phyloP scores from a whole-genome alignment of 192 early-diverging fungal genomes.

The Coemansia sp. region DNA sequence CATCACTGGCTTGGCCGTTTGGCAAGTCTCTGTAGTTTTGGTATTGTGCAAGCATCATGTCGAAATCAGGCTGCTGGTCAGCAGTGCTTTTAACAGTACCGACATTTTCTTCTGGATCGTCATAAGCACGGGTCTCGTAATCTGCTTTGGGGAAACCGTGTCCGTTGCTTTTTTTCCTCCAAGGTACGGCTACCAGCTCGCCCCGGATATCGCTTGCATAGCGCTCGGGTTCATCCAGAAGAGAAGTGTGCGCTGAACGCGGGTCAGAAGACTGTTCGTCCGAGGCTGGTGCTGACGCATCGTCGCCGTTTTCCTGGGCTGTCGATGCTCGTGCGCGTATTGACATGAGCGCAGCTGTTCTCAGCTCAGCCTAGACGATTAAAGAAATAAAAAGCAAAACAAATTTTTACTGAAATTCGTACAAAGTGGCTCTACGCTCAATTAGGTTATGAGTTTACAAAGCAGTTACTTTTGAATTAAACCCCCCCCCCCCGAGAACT shows the following conservation, averaged over 20 bases:
- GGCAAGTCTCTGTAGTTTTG: neutral
- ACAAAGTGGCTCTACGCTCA: too few species aligned
- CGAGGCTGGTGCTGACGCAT: neutral
- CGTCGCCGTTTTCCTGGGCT: neutral
- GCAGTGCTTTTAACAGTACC: neutral
- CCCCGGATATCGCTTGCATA: conserved; percentile 27
- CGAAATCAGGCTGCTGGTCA: conserved; percentile 18
- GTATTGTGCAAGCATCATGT: conserved; percentile 21
- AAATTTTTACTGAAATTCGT: too few species aligned
- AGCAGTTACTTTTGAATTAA: too few species aligned
- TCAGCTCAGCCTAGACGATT: conserved; percentile 9
- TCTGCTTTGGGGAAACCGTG: neutral
- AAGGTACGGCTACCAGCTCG: conserved; percentile 16
- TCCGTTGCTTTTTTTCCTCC: neutral
- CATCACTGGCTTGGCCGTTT: neutral
- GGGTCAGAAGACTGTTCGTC: neutral
- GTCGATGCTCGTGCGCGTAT: conserved; percentile 8
- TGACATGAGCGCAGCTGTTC: conserved; percentile 24
- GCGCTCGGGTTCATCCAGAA: conserved; percentile 22
- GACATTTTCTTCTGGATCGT: neutral
- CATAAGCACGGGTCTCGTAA: neutral
- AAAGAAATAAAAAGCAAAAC: neutral
- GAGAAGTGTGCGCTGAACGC: neutral
- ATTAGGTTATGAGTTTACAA: too few species aligned
- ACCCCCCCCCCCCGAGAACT: too few species aligned